Evolutionary conservation across 176 grass and related monocot genomes (phyloP).

Genomic region (Saccharum spontaneum): DNA sequence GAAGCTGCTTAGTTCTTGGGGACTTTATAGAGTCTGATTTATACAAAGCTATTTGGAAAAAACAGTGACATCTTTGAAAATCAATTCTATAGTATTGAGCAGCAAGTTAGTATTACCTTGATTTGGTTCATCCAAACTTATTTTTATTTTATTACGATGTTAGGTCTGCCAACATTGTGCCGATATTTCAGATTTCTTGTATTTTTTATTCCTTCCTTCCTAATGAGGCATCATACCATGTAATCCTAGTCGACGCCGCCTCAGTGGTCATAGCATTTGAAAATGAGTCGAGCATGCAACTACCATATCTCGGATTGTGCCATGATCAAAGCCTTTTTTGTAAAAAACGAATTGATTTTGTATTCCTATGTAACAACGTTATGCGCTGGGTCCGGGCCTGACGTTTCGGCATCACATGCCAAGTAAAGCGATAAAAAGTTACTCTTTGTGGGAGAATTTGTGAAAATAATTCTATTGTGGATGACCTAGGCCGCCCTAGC

Average conservation of each 20-base stretch:
- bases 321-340: background rate
- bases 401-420: slow-evolving; percentile 30
- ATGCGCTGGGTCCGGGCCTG: slow-evolving; percentile 1
- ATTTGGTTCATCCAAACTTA: too few relatives aligned
- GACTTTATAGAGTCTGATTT: too few relatives aligned
- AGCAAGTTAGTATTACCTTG: too few relatives aligned
- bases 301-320: background rate
- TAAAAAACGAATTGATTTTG: background rate
- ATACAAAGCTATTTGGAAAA: too few relatives aligned
- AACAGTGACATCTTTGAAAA: too few relatives aligned
- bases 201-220: background rate
- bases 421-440: background rate
- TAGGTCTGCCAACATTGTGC: too few relatives aligned
- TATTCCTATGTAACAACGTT: slow-evolving; percentile 13
- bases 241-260: background rate
- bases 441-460: slow-evolving; percentile 22
- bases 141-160: too few relatives aligned
- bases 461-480: slow-evolving; percentile 26
- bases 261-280: background rate
- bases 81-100: too few relatives aligned
- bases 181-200: background rate
- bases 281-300: background rate
- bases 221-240: background rate
- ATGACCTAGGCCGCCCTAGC: background rate
- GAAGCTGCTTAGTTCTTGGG: too few relatives aligned